Evolutionary conservation across 768 basidiomycete genomes (phyloP).

Genomic region (Tricholoma sp.): DNA sequence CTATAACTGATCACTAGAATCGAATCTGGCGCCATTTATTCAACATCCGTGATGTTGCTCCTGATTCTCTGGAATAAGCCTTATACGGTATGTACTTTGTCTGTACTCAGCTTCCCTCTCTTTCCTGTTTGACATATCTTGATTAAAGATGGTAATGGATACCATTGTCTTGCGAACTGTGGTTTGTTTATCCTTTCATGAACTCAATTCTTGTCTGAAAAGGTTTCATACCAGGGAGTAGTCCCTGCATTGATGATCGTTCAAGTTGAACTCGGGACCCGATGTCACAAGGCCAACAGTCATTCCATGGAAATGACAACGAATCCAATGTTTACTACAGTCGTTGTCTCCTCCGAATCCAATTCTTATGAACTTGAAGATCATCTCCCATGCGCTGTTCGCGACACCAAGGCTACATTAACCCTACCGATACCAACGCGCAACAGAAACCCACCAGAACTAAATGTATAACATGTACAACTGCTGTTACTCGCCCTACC

Average conservation of each 20-base stretch:
- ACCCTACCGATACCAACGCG: not conserved
- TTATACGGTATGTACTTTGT: constrained; percentile 9
- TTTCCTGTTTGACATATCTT: not conserved
- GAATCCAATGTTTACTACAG: not conserved
- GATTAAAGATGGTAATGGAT: constrained; percentile 11
- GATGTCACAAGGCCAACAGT: constrained; percentile 1
- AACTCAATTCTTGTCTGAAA: not conserved
- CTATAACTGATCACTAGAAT: constrained; percentile 7
- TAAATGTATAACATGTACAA: not conserved
- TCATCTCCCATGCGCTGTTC: not conserved
- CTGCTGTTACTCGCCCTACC: not conserved
- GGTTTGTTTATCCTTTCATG: constrained; percentile 12
- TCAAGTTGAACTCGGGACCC: constrained; percentile 16
- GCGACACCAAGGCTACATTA: not conserved
- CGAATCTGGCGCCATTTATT: constrained; percentile 25
- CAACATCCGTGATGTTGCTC: constrained; percentile 17
- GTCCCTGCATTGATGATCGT: constrained; percentile 24
- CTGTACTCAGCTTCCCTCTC: not conserved
- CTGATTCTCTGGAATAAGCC: constrained; percentile 8
- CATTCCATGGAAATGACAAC: not conserved
- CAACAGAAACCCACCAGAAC: not conserved
- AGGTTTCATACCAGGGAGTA: constrained; percentile 13
- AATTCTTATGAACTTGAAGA: not conserved
- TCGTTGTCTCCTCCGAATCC: not conserved
- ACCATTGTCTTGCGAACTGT: constrained; percentile 20